phyloP scores from a whole-genome alignment of 1,284 basidiomycete genomes.

The Rhodotorula sp. region DNA sequence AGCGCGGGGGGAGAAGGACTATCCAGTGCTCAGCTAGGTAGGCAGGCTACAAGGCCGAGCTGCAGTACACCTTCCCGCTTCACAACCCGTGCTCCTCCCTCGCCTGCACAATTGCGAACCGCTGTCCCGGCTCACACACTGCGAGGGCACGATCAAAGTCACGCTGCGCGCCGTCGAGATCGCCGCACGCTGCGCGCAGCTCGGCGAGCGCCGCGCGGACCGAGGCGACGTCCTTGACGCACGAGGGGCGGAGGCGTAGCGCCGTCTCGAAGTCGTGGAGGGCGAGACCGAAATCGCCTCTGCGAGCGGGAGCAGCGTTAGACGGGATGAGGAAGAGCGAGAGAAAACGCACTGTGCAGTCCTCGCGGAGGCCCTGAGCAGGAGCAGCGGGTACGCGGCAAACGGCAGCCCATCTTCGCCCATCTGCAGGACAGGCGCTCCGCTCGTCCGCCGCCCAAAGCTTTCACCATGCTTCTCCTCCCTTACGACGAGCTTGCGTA shows the following conservation, averaged over 20 bases:
- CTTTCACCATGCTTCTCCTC: neutral
- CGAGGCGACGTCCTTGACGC: constrained; percentile 12
- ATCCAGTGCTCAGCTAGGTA: constrained; percentile 4
- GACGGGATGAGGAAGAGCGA: too few species aligned
- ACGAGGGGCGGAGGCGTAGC: constrained; percentile 4
- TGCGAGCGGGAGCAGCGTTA: neutral
- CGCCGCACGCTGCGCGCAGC: constrained; percentile 15
- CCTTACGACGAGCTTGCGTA: neutral
- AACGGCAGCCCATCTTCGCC: constrained; percentile 15
- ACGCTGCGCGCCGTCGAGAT: constrained; percentile 3
- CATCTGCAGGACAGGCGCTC: neutral
- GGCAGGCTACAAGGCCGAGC: neutral
- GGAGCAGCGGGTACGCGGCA: constrained; percentile 10
- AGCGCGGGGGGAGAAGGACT: constrained; percentile 23
- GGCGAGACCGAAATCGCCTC: constrained; percentile 25
- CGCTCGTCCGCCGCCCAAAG: constrained; percentile 4
- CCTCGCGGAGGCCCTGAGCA: constrained; percentile 20
- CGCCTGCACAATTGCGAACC: neutral
- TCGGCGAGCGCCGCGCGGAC: constrained; percentile 18
- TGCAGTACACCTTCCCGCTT: neutral
- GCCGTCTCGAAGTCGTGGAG: constrained; percentile 21
- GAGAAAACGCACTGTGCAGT: constrained; percentile 14
- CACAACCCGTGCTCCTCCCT: constrained; percentile 4
- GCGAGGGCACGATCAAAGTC: constrained; percentile 27
- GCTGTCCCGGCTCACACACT: neutral